A percentile compares a stretch with the other conserved stretches of the same genome.
phyloP scores from a whole-genome alignment of 176 grass and related monocot genomes.

The Carex cristatella region DNA sequence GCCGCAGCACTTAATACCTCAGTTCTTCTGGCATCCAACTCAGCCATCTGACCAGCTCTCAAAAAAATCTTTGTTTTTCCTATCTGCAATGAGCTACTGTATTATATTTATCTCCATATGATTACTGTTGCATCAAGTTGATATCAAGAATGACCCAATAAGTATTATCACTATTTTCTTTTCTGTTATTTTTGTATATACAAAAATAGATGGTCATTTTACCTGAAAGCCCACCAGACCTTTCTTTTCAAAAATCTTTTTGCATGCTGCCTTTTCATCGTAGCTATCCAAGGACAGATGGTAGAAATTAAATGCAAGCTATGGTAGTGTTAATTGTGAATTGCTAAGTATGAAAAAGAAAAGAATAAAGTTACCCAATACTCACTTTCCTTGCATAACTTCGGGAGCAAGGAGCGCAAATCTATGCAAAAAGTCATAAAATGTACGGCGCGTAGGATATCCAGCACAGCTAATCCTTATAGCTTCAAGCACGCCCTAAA shows the following conservation, averaged over 20 bases:
- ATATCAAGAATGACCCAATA: background rate
- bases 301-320: background rate
- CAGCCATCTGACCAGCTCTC: slow-evolving; percentile 99
- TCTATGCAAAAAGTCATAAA: slow-evolving; percentile 97
- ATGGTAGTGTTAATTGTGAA: slow-evolving; percentile 15
- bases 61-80: slow-evolving; percentile 98
- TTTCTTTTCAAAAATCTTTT: slow-evolving; percentile 90
- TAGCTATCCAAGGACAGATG: slow-evolving; percentile 46
- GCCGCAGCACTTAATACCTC: slow-evolving; percentile 88
- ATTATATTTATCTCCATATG: slow-evolving; percentile 23
- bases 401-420: slow-evolving; percentile 94
- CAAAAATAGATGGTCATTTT: background rate
- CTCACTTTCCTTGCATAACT: slow-evolving; percentile 83
- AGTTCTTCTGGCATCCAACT: slow-evolving; percentile 92
- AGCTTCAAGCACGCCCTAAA: slow-evolving; percentile 98
- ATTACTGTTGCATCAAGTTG: background rate
- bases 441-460: slow-evolving; percentile 93
- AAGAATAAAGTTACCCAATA: slow-evolving; percentile 15
- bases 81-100: slow-evolving; percentile 51
- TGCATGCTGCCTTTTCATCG: slow-evolving; percentile 88
- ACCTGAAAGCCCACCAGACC: slow-evolving; percentile 92
- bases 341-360: slow-evolving; percentile 8
- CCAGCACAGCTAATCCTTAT: slow-evolving; percentile 99
- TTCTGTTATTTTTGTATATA: background rate
- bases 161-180: background rate